Evolutionary conservation across 208 protist genomes (phyloP).

Genomic region (Paratrypanosoma confusum): DNA sequence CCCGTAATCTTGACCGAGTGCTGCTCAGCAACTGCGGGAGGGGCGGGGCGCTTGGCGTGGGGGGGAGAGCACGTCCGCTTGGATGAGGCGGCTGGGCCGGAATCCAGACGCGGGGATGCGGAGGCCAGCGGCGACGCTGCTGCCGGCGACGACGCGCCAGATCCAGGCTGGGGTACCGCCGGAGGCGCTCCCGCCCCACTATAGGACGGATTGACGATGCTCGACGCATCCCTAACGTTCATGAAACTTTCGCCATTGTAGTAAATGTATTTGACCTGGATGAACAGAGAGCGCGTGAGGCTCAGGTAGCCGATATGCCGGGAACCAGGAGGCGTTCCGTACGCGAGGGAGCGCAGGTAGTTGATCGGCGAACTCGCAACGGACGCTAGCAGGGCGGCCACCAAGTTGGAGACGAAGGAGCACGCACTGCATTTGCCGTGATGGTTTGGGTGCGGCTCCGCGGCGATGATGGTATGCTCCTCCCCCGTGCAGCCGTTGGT

Average conservation of each 20-base stretch:
- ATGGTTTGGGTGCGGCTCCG: not conserved
- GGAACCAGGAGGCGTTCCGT: slow-evolving; percentile 57
- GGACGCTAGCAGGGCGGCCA: slow-evolving; percentile 68
- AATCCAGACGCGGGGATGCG: too few relatives aligned
- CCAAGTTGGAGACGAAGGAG: slow-evolving; percentile 64
- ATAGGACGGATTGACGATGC: too few relatives aligned
- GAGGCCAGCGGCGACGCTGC: too few relatives aligned
- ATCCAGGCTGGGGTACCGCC: too few relatives aligned
- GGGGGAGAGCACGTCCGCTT: too few relatives aligned
- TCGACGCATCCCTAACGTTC: slow-evolving; percentile 17
- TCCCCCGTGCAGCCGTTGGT: too few relatives aligned
- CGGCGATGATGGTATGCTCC: not conserved
- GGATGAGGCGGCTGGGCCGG: too few relatives aligned
- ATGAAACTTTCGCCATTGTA: slow-evolving; percentile 56
- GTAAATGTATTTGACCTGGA: slow-evolving; percentile 62
- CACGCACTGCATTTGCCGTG: slow-evolving; percentile 15
- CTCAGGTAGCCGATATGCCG: slow-evolving; percentile 49
- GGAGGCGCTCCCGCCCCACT: too few relatives aligned
- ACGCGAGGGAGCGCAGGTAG: slow-evolving; percentile 77
- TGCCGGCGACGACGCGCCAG: too few relatives aligned
- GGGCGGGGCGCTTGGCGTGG: too few relatives aligned
- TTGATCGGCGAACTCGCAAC: slow-evolving; percentile 80
- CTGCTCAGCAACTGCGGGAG: too few relatives aligned
- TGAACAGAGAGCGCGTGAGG: slow-evolving; percentile 64
- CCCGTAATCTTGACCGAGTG: too few relatives aligned